phyloP scores from a whole-genome alignment of 2,329 filamentous ascomycete species.

The Colletotrichum abscissum region DNA sequence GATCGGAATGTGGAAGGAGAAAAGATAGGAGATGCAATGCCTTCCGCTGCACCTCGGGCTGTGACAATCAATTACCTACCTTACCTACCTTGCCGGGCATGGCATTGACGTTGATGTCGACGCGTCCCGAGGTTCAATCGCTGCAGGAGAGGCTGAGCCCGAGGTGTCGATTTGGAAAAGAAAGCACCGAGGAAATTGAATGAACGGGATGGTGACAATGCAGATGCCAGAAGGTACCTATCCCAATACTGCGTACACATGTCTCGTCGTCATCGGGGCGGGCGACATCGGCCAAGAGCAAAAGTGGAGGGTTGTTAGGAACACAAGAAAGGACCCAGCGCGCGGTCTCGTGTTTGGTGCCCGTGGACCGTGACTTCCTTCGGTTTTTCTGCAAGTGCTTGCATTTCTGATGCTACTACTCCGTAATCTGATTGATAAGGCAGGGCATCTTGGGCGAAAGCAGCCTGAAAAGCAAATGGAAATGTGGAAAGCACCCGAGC shows the following conservation, averaged over 20 bases:
- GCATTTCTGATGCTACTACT: background rate
- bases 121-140: background rate
- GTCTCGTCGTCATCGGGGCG: constrained; percentile 2
- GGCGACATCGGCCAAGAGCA: constrained; percentile 15
- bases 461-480: background rate
- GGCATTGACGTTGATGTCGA: background rate
- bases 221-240: background rate
- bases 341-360: background rate
- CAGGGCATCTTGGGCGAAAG: constrained; percentile 3
- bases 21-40: constrained; percentile 23
- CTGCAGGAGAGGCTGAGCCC: background rate
- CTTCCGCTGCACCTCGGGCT: background rate
- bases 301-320: background rate
- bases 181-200: background rate
- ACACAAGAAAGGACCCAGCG: background rate
- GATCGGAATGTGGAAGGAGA: constrained; percentile 30
- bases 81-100: background rate
- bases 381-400: background rate
- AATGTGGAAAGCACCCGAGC: background rate
- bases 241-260: background rate
- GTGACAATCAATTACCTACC: background rate
- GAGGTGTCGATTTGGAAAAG: background rate
- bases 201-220: background rate
- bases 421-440: constrained; percentile 24
- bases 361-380: background rate